Base-by-base conservation (phyloP, 306 rosid genomes). In the Rosa rugosa region DNA sequence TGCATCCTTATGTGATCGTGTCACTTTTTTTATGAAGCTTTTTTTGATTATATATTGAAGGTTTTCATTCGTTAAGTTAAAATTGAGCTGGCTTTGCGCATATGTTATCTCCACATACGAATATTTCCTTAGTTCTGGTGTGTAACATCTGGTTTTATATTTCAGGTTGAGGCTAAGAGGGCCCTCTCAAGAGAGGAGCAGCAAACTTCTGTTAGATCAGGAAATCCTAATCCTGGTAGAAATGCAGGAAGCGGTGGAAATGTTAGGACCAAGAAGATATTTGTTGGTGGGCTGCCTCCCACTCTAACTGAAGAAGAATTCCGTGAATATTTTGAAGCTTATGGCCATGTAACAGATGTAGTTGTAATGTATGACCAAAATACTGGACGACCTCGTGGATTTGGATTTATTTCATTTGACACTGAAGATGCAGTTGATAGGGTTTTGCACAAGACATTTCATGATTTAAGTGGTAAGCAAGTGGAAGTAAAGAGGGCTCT, bases 401-500 rank as follows among this genome's bases (percentile, higher is more conserved):
- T 96, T 85, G 99, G 99, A 31, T 96, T 96, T 83, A 93, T 96
- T 80, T 91, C 98, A 34, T 96, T 96, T 84, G 99, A 96, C 72
- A 20, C 81, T 42, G 99, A 96, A 81, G 99, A 96, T 22, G 93
- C 99, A 12, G 99, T 96, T 81, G 99, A 96, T 80, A 91, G 94
- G 85, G 99, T 96, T 78, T 87, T 96, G 86, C 94, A 93, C 84
- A 96, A 96, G 85, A 85, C 96, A 69, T 96, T 91, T 83, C 99
- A 96, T 83, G 99, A 96, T 82, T 86, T 96, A 83, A 86, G 85
- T 85, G 99, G 99, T 78, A 96, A 96, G 85, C 99, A 96, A 73
- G 99, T 96, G 71, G 99, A 96, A 82, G 99, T 96, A 71, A 96
- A 96, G 90, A 94, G 98, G 69, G 99, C 99, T 42, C 99, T 96